Base-by-base conservation (phyloP, 2,329 filamentous ascomycete species). In the Paecilomyces niveus region DNA sequence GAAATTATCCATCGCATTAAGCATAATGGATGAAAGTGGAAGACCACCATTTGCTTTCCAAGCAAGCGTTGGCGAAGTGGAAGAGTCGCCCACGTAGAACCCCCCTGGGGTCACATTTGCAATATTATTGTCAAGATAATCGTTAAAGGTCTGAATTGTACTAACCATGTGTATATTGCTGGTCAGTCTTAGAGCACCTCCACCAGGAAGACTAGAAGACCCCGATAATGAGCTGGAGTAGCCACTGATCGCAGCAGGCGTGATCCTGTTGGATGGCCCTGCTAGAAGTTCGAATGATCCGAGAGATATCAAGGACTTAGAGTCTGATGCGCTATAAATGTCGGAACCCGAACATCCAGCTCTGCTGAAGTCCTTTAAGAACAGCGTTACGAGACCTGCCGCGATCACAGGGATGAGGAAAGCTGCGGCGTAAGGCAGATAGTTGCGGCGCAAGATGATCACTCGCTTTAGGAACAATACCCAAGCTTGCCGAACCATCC, bases 381-480 rank as follows among this genome's bases (percentile, higher is more conserved):
- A 92, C 1, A 95, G 79, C 3, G 88, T 89, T 0, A 92, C 89
- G 15, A 96, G 76, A 0, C 87, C 90, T 18, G 90, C 89, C 0
- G 90, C 89, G 58, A 91, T 79, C 56, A 97, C 83, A 0, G 92
- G 92, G 11, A 96, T 84, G 0, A 91, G 64, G 39, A 96, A 80
- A 0, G 90, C 91, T 2, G 86, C 85, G 7, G 87, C 68, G 58
- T 92, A 92, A 0, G 91, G 89, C 53, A 93, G 79, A 73, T 86
- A 89, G 68, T 93, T 96, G 35, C 88, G 82, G 65, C 88, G 87
- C 55, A 96, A 79, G 35, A 97, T 88, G 0, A 85, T 91, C 59
- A 85, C 76, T 31, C 92, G 83, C 72, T 97, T 97, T 57, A 80
- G 76, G 70, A 95, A 90, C 6, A 97, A 77, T 1, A 95, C 87